Evolutionary conservation across 1,139 yeast genomes (phyloP), one percentile per base, ranked within the genome.

Genomic region (Magnusiomyces sp.): DNA sequence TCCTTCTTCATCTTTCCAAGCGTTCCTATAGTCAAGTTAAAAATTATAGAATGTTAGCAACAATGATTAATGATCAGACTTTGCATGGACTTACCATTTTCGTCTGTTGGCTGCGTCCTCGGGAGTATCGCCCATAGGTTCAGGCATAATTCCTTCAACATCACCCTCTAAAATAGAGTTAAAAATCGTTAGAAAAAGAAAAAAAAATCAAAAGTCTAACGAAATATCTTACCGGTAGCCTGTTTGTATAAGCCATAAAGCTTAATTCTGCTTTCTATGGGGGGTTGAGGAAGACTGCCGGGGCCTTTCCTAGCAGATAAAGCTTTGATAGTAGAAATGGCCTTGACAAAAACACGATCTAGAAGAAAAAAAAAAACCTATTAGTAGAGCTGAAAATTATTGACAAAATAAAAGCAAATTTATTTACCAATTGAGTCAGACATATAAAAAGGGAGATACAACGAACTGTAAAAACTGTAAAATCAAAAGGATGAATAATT

Each of bases 241-340:
- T 87, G 95, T 60, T 87, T 87, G 67, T 86, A 87, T 47, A 87
- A 72, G 0, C 95, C 95, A 63, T 87, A 87, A 7, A 87, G 71
- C 53, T 74, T 75, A 52, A 83, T 79, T 33, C 95, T 67, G 54
- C 74, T 79, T 50, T 81, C 85, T 1, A 87, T 79, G 0, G 95
- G 90, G 0, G 95, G 95, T 44, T 90, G 75, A 0, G 94, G 87
- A 45, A 85, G 70, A 13, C 29, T 16, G 5, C 45, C 38, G 14
- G 29, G 29, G 50, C 81, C 81, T 14, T 84, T 75, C 46, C 85
- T 72, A 5, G 85, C 76, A 9, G 92, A 81, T 48, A 87, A 71
- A 4, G 89, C 79, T 55, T 85, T 74, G 50, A 87, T 83, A 9
- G 95, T 84, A 43, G 88, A 72, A 53, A 87, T 84, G 9, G 95